phyloP scores from a whole-genome alignment of 2,329 filamentous ascomycete species.

The Aspergillus persii region DNA sequence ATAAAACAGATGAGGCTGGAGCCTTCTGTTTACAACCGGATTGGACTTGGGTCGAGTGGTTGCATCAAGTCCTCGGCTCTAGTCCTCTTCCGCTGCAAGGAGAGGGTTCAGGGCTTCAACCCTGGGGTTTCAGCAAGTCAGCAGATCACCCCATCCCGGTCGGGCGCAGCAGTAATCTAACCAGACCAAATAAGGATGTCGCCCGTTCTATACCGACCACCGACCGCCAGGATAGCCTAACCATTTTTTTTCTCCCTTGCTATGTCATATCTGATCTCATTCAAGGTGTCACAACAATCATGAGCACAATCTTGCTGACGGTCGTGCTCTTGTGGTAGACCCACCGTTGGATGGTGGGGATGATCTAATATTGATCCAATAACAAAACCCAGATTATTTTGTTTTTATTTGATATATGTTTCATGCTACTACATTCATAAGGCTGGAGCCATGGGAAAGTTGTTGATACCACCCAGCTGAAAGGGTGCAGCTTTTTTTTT shows the following conservation, averaged over 20 bases:
- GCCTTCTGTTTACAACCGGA: neutral
- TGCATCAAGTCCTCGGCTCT: constrained; percentile 21
- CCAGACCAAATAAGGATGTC: constrained; percentile 6
- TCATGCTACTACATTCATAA: neutral
- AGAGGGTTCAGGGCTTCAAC: constrained; percentile 28
- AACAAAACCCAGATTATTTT: neutral
- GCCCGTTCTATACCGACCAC: constrained; percentile 2
- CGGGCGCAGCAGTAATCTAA: constrained; percentile 8
- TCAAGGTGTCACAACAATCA: constrained; percentile 12
- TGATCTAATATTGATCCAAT: neutral
- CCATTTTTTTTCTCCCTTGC: constrained; percentile 11
- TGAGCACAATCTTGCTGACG: neutral
- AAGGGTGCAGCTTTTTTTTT: constrained; percentile 6
- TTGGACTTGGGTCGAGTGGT: constrained; percentile 1
- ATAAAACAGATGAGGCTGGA: neutral
- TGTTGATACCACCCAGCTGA: neutral
- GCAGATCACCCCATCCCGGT: constrained; percentile 18
- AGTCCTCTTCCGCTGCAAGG: constrained; percentile 25
- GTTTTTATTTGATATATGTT: neutral
- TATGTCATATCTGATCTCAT: constrained; percentile 23
- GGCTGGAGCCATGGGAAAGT: neutral
- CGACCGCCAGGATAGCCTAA: constrained; percentile 21
- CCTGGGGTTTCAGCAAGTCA: constrained; percentile 24
- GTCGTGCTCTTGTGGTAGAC: neutral
- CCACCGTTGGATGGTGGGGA: neutral